These are phyloP conservation scores for Phytopythium oedochilum DNA, from an alignment of 352 stramenopile species.

Conservation along the genomic window DNA sequence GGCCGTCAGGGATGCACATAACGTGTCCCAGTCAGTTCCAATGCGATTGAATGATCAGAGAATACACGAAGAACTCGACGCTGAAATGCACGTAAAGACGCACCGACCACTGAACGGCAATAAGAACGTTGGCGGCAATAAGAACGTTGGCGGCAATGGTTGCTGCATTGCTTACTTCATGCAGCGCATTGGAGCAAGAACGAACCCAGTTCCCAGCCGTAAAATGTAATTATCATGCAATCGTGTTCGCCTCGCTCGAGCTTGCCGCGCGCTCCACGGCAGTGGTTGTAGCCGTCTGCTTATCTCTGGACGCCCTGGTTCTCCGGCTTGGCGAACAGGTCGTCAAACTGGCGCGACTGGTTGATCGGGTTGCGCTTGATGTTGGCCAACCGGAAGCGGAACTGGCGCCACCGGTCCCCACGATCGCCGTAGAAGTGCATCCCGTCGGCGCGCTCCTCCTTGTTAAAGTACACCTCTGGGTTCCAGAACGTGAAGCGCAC, in stretches of 20 bases:
- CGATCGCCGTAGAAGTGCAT: conserved; percentile 45
- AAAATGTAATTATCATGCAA: neutral
- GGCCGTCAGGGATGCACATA: no score
- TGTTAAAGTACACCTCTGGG: conserved; percentile 67
- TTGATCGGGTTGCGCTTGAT: conserved; percentile 67
- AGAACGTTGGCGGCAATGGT: no score
- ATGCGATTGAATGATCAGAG: no score
- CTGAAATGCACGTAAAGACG: no score
- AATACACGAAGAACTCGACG: no score
- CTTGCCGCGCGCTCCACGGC: no score
- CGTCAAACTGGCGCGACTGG: conserved; percentile 63
- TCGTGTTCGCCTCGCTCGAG: no score
- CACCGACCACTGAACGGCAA: no score
- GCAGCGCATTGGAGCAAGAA: neutral
- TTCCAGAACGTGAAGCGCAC: conserved; percentile 46
- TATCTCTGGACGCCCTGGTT: conserved; percentile 58
- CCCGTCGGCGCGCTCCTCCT: conserved; percentile 37
- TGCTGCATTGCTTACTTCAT: no score
- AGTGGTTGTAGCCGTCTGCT: conserved; percentile 1
- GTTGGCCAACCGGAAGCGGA: conserved; percentile 65
- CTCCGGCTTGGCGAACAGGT: conserved; percentile 45
- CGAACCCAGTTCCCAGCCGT: neutral
- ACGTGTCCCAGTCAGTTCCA: no score
- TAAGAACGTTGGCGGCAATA: no score
- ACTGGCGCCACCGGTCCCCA: conserved; percentile 45